These are phyloP conservation scores for Beauveria varroae DNA, from an alignment of 2,329 filamentous ascomycete genomes.

Conservation along the genomic window DNA sequence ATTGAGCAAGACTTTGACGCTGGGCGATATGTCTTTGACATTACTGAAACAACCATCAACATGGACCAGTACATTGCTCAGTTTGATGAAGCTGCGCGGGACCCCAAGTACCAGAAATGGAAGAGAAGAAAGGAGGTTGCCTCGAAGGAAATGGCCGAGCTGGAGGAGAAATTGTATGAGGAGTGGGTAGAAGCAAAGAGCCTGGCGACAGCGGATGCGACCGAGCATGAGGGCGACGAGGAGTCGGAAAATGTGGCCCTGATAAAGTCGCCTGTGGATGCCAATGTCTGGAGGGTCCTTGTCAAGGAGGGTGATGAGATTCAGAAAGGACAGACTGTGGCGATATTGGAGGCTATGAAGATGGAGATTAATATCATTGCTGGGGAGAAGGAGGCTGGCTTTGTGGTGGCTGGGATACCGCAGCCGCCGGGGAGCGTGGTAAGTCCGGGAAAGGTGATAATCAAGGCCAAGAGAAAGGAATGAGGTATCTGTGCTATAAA, in stretches of 20 bases:
- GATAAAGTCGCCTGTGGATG: slow-evolving; percentile 37
- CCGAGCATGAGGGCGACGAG: background rate
- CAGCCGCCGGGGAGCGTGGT: slow-evolving; percentile 7
- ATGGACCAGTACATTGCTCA: slow-evolving; percentile 21
- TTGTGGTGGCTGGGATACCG: background rate
- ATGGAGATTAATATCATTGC: slow-evolving; percentile 41
- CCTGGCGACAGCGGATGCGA: slow-evolving; percentile 13
- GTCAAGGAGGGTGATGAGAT: slow-evolving; percentile 34
- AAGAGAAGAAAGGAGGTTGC: slow-evolving; percentile 9
- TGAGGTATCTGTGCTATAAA: background rate
- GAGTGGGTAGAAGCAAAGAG: slow-evolving; percentile 16
- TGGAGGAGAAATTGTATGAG: slow-evolving; percentile 23
- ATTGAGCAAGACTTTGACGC: slow-evolving; percentile 19
- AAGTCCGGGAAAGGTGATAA: slow-evolving; percentile 1
- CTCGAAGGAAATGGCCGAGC: slow-evolving; percentile 14
- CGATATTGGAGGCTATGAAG: slow-evolving; percentile 50
- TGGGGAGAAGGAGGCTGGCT: background rate
- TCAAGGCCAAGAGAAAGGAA: background rate
- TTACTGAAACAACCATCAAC: slow-evolving; percentile 21
- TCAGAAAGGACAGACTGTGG: slow-evolving; percentile 33
- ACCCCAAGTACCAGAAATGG: slow-evolving; percentile 16
- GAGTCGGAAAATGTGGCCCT: slow-evolving; percentile 21
- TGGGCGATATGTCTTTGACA: slow-evolving; percentile 22
- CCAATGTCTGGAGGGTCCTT: slow-evolving; percentile 47
- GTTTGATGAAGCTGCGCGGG: slow-evolving; percentile 15